Evolutionary conservation across 179 eudicot genomes (phyloP).

Genomic region (Beta lomatogona): DNA sequence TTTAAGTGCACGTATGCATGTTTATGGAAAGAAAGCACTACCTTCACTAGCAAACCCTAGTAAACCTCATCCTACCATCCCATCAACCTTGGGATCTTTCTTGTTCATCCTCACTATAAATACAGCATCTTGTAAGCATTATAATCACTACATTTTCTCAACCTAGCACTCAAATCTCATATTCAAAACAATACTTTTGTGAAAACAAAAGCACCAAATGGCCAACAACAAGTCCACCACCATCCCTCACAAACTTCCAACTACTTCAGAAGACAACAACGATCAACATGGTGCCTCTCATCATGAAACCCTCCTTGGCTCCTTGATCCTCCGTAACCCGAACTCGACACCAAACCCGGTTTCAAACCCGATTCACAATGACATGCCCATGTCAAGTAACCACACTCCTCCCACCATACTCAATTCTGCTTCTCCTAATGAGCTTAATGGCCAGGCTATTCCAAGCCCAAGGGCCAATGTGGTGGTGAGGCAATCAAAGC

Average conservation of each 20-base stretch:
- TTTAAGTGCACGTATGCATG: not conserved
- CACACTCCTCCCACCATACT: too few relatives aligned
- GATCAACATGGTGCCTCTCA: not conserved
- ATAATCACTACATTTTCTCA: not conserved
- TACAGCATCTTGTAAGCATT: not conserved
- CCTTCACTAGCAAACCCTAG: not conserved
- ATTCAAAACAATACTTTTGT: not conserved
- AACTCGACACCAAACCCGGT: not conserved
- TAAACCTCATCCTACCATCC: not conserved
- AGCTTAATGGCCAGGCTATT: not conserved
- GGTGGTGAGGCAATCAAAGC: not conserved
- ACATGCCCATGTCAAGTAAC: not conserved
- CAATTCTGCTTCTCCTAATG: not conserved
- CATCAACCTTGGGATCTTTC: too few relatives aligned
- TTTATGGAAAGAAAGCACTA: not conserved
- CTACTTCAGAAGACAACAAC: not conserved
- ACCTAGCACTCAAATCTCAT: not conserved
- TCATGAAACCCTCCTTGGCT: not conserved
- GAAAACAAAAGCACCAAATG: too few relatives aligned
- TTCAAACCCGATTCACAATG: not conserved
- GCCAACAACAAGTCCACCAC: not conserved
- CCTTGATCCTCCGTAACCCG: not conserved
- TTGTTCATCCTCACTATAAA: not conserved
- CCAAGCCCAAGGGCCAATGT: not conserved
- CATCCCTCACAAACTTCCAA: conserved; percentile 1